Evolutionary conservation across 192 early-diverging fungal species (phyloP), one percentile per base, ranked within the genome.

Genomic region (Backusella tuberculispora): DNA sequence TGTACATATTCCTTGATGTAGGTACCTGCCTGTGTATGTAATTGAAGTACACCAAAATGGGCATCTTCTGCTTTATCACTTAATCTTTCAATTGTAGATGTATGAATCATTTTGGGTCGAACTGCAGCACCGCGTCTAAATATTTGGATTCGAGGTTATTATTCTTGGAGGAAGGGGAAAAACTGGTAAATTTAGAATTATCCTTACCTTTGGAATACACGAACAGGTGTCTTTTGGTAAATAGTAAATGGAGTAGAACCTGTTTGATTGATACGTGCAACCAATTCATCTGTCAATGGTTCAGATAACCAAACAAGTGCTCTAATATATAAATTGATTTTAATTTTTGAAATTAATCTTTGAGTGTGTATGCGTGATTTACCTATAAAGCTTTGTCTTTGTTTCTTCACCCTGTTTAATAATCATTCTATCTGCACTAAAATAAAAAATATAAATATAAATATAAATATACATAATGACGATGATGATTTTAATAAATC

Each of bases 1-100:
- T 97, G 95, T 2, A 97, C 88, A 90, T 97, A 98, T 84, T 98
- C 97, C 74, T 98, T 98, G 71, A 98, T 90, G 74, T 93, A 95
- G 1, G 96, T 93, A 13, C 97, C 97, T 13, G 97, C 96, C 74
- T 90, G 90, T 0, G 97, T 97, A 56, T 88, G 85, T 74, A 98
- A 73, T 60, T 89, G 83, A 0, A 95, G 81, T 1, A 84, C 84
- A 66, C 91, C 77, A 76, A 91, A 90, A 37, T 83, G 78, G 5
- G 68, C 63, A 14, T 77, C 63, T 19, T 71, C 56, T 3, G 29
- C 37, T 40, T n/a, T 46, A n/a, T 47, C 43, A 21, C 37, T 24
- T 17, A 76, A n/a, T 3, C 56, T 34, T 44, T 66, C 63, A 29
- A 74, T 41, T 12, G 53, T 53, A 65, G 42, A 74, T 6, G 34